Conservation (phyloP, 192 early-diverging fungal species). For the Allomyces javanicus region DNA sequence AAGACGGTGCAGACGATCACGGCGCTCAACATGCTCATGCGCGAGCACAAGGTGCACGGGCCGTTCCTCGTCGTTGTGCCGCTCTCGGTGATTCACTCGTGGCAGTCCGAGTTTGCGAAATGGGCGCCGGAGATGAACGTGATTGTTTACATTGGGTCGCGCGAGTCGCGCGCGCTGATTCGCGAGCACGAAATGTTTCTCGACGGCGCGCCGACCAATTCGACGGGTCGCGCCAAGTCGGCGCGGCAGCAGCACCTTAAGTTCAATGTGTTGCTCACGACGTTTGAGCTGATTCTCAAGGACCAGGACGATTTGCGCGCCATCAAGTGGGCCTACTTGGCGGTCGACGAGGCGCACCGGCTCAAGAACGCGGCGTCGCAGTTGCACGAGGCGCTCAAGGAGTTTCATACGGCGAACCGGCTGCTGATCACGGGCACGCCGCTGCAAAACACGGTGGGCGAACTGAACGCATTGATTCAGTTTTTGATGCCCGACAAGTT, state of each 20-base stretch:
- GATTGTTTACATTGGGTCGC: conserved; percentile 75
- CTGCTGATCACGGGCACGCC: conserved; percentile 96
- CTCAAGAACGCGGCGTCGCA: conserved; percentile 89
- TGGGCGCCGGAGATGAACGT: conserved; percentile 93
- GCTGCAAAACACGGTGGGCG: conserved; percentile 93
- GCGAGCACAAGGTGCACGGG: conserved; percentile 64
- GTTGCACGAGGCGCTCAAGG: conserved; percentile 74
- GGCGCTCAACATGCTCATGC: conserved; percentile 74
- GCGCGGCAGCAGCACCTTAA: conserved; percentile 27
- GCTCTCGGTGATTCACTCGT: conserved; percentile 79
- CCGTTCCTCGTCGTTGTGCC: conserved; percentile 94
- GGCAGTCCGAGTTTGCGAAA: conserved; percentile 84
- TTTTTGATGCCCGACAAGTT: conserved; percentile 88
- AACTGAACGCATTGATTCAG: conserved; percentile 69
- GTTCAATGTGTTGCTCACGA: conserved; percentile 87
- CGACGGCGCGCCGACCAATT: conserved; percentile 10
- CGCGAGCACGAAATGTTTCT: conserved; percentile 88
- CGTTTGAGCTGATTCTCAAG: conserved; percentile 85
- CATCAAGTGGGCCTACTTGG: conserved; percentile 83
- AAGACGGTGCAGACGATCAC: conserved; percentile 96
- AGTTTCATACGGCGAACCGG: conserved; percentile 73
- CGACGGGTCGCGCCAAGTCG: conserved; percentile 2
- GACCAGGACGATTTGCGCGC: conserved; percentile 59
- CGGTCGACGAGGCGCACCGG: conserved; percentile 95
- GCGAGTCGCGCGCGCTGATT: conserved; percentile 57